phyloP scores from a whole-genome alignment of 352 stramenopile species.

The Aphanomyces cochlioides region DNA sequence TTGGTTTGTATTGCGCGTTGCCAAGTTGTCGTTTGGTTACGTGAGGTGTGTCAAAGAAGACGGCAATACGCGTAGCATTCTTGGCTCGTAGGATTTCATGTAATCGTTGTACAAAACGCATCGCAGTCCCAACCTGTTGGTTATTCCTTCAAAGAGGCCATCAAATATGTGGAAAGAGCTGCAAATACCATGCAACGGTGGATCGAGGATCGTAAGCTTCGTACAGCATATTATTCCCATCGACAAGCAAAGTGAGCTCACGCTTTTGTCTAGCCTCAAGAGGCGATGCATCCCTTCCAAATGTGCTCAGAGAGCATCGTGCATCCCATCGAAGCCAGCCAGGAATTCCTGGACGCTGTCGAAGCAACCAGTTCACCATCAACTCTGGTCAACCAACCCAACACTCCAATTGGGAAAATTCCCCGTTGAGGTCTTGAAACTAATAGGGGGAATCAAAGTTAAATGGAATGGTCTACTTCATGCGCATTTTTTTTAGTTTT shows the following conservation, averaged over 20 bases:
- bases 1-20: constrained; percentile 13
- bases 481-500: no score
- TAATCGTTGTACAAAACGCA: constrained; percentile 22
- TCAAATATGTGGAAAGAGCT: background rate
- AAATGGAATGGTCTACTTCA: no score
- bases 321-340: no score
- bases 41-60: constrained; percentile 55
- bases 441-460: no score
- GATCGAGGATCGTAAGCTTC: constrained; percentile 53
- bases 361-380: no score
- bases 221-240: constrained; percentile 65
- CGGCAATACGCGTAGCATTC: constrained; percentile 46
- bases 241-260: constrained; percentile 51
- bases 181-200: constrained; percentile 36
- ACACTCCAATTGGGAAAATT: no score
- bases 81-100: constrained; percentile 52
- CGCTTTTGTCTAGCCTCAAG: constrained; percentile 5
- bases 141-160: background rate
- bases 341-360: no score
- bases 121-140: background rate
- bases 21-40: constrained; percentile 4
- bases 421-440: no score
- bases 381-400: no score
- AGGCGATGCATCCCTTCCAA: no score
- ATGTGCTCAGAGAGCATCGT: no score